These are phyloP conservation scores for Passiflora organensis DNA, from an alignment of 345 rosid species.

Conservation along the genomic window DNA sequence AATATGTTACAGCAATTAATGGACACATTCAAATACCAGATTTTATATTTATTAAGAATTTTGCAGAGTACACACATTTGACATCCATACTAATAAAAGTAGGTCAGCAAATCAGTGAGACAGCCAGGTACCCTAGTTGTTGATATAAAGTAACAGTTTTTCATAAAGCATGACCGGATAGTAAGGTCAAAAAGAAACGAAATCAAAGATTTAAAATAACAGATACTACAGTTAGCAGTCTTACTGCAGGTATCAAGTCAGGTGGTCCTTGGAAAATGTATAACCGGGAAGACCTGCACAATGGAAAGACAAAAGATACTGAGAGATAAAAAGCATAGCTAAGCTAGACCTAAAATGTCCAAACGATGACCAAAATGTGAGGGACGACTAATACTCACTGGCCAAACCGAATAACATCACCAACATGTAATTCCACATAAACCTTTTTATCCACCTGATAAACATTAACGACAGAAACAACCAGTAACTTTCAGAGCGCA, in stretches of 20 bases:
- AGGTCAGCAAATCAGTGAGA: too few relatives aligned
- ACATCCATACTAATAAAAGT: too few relatives aligned
- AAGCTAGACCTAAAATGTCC: neutral
- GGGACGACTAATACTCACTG: slow-evolving; percentile 49
- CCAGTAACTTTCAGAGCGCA: too few relatives aligned
- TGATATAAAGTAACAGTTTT: too few relatives aligned
- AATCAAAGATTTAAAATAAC: too few relatives aligned
- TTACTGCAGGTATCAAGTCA: slow-evolving; percentile 85
- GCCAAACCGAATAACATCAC: slow-evolving; percentile 94
- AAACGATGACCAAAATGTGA: neutral
- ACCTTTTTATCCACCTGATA: slow-evolving; percentile 55
- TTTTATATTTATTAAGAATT: too few relatives aligned
- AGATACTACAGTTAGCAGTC: slow-evolving; percentile 6
- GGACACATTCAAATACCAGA: neutral
- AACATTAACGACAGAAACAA: neutral
- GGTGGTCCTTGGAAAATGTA: slow-evolving; percentile 92
- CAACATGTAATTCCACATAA: slow-evolving; percentile 71
- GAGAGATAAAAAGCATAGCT: neutral
- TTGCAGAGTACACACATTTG: neutral
- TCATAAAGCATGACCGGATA: too few relatives aligned
- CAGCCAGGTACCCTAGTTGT: too few relatives aligned
- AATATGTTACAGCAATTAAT: slow-evolving; percentile 5
- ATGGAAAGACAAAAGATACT: slow-evolving; percentile 3
- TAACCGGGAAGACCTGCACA: slow-evolving; percentile 61
- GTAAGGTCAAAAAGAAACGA: too few relatives aligned